phyloP scores from a whole-genome alignment of 2,329 filamentous ascomycete species.

The Nemania abortiva region DNA sequence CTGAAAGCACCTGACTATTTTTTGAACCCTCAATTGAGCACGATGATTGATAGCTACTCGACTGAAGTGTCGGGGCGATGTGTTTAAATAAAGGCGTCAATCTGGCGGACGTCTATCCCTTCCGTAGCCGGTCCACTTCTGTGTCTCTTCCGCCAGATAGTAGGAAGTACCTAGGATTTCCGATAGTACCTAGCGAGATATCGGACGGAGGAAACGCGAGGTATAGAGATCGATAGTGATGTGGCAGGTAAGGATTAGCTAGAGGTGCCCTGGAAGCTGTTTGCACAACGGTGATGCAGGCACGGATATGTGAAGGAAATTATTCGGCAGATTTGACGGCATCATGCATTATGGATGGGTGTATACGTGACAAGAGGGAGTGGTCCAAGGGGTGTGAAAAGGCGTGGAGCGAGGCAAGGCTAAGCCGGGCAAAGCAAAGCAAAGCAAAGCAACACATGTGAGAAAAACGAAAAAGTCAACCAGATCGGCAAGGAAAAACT shows the following conservation, averaged over 20 bases:
- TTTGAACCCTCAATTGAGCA: slow-evolving; percentile 11
- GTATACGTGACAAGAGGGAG: slow-evolving; percentile 36
- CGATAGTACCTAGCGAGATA: slow-evolving; percentile 35
- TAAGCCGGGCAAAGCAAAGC: slow-evolving; percentile 12
- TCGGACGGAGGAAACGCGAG: slow-evolving; percentile 38
- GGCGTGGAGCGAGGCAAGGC: slow-evolving; percentile 24
- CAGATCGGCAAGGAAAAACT: slow-evolving; percentile 18
- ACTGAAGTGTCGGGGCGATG: slow-evolving; percentile 21
- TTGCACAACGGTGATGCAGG: slow-evolving; percentile 50
- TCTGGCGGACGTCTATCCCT: slow-evolving; percentile 29
- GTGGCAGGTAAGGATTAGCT: slow-evolving; percentile 51
- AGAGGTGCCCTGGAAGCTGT: slow-evolving; percentile 42
- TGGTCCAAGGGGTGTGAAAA: slow-evolving; percentile 30
- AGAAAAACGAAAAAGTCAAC: slow-evolving; percentile 26
- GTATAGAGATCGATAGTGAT: slow-evolving; percentile 43
- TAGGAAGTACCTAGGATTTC: slow-evolving; percentile 29
- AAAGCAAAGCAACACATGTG: slow-evolving; percentile 32
- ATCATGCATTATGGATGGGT: slow-evolving; percentile 51
- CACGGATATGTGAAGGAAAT: slow-evolving; percentile 51
- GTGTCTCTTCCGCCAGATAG: slow-evolving; percentile 30
- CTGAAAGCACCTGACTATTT: slow-evolving; percentile 16
- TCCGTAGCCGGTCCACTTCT: slow-evolving; percentile 26
- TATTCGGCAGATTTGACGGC: slow-evolving; percentile 50
- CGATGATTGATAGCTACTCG: slow-evolving; percentile 16
- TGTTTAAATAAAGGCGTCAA: slow-evolving; percentile 34